These are phyloP conservation scores for Cyclotella sp. DNA, from an alignment of 108 stramenopile species.

Conservation along the genomic window DNA sequence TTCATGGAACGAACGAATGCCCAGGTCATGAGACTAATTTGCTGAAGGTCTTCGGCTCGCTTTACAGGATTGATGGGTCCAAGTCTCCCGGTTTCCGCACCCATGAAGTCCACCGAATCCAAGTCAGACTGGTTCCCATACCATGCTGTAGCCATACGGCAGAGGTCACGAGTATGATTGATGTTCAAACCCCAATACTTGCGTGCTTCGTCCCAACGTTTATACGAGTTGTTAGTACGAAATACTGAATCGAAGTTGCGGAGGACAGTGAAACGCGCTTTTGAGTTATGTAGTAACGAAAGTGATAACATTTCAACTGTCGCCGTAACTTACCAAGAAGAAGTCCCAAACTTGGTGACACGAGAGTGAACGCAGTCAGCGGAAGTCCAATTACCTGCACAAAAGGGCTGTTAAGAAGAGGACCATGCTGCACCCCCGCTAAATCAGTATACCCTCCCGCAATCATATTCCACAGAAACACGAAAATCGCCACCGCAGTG, in stretches of 20 bases:
- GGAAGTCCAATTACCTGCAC: slow-evolving; percentile 59
- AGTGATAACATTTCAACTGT: too few relatives aligned
- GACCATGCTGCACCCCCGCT: slow-evolving; percentile 53
- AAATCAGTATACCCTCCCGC: slow-evolving; percentile 73
- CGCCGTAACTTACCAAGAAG: slow-evolving; percentile 63
- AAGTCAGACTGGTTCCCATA: slow-evolving; percentile 62
- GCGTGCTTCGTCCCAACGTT: slow-evolving; percentile 86
- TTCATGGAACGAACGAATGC: slow-evolving; percentile 79
- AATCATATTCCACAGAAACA: slow-evolving; percentile 59
- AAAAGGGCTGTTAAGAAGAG: slow-evolving; percentile 34
- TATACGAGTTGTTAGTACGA: slow-evolving; percentile 77
- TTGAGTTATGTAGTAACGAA: background rate
- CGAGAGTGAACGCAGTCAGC: slow-evolving; percentile 63
- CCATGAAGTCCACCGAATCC: slow-evolving; percentile 41
- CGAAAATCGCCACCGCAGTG: slow-evolving; percentile 56
- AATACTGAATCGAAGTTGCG: slow-evolving; percentile 53
- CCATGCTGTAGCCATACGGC: slow-evolving; percentile 69
- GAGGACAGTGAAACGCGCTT: background rate
- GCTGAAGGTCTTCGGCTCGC: slow-evolving; percentile 59
- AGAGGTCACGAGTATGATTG: slow-evolving; percentile 78
- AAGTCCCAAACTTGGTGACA: slow-evolving; percentile 76
- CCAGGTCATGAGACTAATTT: slow-evolving; percentile 68
- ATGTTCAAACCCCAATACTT: slow-evolving; percentile 85
- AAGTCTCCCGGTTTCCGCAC: slow-evolving; percentile 62
- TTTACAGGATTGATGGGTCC: slow-evolving; percentile 56